These are phyloP conservation scores for Tolypocladium tropicale DNA, from an alignment of 2,329 filamentous ascomycete species.

Conservation along the genomic window DNA sequence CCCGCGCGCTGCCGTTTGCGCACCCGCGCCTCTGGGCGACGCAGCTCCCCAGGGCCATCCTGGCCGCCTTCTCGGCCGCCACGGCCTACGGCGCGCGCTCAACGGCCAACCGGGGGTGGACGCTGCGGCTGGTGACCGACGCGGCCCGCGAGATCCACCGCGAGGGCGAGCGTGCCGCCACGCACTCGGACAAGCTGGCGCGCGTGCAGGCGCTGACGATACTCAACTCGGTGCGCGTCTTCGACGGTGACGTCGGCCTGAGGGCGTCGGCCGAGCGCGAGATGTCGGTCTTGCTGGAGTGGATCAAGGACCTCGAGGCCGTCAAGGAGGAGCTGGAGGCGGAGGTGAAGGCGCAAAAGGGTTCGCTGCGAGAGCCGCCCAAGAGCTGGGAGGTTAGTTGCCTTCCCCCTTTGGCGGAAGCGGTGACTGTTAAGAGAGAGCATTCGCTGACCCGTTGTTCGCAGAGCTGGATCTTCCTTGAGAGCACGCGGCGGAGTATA, in stretches of 20 bases:
- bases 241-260: slow-evolving; percentile 31
- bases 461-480: slow-evolving; percentile 30
- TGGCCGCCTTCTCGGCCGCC: slow-evolving; percentile 28
- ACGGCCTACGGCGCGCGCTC: slow-evolving; percentile 27
- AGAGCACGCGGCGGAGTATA: slow-evolving; percentile 28
- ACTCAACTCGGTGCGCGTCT: slow-evolving; percentile 30
- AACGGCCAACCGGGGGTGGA: slow-evolving; percentile 25
- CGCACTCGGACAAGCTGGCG: slow-evolving; percentile 28
- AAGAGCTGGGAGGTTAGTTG: slow-evolving; percentile 30
- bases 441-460: not conserved
- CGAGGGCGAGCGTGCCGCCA: slow-evolving; percentile 19
- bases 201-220: slow-evolving; percentile 31
- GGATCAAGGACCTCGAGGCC: slow-evolving; percentile 23
- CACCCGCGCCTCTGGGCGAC: slow-evolving; percentile 31
- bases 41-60: slow-evolving; percentile 26
- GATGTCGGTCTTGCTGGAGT: slow-evolving; percentile 21
- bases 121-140: slow-evolving; percentile 27
- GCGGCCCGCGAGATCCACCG: slow-evolving; percentile 24
- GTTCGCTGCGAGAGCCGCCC: slow-evolving; percentile 22
- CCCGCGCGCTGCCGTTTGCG: slow-evolving; percentile 29
- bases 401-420: not conserved
- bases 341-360: slow-evolving; percentile 6
- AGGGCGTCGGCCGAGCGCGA: slow-evolving; percentile 30
- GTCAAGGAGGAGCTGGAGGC: slow-evolving; percentile 23
- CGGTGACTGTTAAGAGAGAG: not conserved